phyloP scores from a whole-genome alignment of 257 asterid genomes.

The Lycium ferocissimum region DNA sequence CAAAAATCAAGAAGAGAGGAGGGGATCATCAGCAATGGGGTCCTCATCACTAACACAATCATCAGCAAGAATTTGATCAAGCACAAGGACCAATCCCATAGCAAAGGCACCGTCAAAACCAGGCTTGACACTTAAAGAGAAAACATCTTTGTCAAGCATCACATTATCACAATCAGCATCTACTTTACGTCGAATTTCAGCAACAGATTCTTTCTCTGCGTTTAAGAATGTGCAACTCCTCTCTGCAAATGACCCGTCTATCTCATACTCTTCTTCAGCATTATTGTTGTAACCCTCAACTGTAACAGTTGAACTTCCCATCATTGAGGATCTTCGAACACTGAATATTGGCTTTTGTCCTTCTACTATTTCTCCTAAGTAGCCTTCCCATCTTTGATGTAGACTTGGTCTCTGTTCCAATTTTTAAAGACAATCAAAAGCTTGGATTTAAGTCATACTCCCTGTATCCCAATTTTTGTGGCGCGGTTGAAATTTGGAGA shows the following conservation, averaged over 20 bases:
- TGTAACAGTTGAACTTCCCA: conserved; percentile 65
- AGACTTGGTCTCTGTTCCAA: conserved; percentile 64
- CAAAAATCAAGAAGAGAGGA: too few relatives aligned
- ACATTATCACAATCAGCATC: too few relatives aligned
- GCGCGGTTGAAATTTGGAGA: too few relatives aligned
- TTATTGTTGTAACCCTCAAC: conserved; percentile 57
- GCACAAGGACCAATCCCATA: too few relatives aligned
- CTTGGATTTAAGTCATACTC: too few relatives aligned
- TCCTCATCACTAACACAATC: background rate
- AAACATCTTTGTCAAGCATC: too few relatives aligned
- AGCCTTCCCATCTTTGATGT: conserved; percentile 83
- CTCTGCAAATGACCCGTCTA: conserved; percentile 68
- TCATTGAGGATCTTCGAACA: conserved; percentile 69
- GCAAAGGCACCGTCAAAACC: too few relatives aligned
- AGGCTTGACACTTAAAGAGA: too few relatives aligned
- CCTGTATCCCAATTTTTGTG: too few relatives aligned
- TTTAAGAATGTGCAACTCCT: conserved; percentile 59
- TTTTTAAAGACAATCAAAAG: too few relatives aligned
- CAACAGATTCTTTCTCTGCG: conserved; percentile 39
- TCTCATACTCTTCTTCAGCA: conserved; percentile 55
- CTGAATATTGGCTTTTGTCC: conserved; percentile 68
- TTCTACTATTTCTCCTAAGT: conserved; percentile 58
- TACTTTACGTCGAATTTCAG: too few relatives aligned
- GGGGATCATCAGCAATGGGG: background rate
- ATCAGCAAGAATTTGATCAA: too few relatives aligned